Evolutionary conservation across 306 rosid species (phyloP).

Genomic region (Trifolium dubium): DNA sequence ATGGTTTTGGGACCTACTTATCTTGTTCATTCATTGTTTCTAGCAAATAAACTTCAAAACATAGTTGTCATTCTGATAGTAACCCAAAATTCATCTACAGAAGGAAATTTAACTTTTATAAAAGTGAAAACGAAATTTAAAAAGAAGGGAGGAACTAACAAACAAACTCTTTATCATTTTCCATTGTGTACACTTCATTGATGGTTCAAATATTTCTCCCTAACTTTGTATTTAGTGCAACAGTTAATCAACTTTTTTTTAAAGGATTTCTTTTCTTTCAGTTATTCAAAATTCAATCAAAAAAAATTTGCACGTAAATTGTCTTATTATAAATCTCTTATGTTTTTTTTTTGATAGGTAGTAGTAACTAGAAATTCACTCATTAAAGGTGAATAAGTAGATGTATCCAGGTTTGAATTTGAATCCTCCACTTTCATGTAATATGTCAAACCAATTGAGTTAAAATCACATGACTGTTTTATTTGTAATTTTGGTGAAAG

Average conservation of each 20-base stretch:
- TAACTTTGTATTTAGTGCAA: not conserved
- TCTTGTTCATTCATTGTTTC: conserved; percentile 37
- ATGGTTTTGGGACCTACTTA: conserved; percentile 47
- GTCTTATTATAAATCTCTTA: no score
- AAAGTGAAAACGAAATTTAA: conserved; percentile 19
- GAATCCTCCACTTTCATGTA: no score
- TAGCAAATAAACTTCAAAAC: conserved; percentile 35
- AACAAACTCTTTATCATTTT: not conserved
- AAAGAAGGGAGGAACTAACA: not conserved
- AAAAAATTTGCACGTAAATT: not conserved
- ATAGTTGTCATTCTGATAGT: conserved; percentile 25
- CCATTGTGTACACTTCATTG: conserved; percentile 8
- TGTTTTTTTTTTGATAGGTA: no score
- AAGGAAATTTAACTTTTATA: conserved; percentile 33
- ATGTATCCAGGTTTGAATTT: no score
- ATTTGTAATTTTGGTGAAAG: no score
- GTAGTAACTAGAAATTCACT: no score
- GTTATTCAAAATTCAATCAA: not conserved
- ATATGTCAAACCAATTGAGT: no score
- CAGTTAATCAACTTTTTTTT: not conserved
- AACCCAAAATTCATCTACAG: conserved; percentile 18
- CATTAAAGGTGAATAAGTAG: no score
- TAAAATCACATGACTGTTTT: no score
- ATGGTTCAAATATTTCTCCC: not conserved
- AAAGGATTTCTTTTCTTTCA: not conserved